A percentile compares a stretch with the other conserved stretches of the same genome.
Evolutionary conservation across 2,329 filamentous ascomycete genomes (phyloP).

Genomic region (Alternaria angustiovoidea): DNA sequence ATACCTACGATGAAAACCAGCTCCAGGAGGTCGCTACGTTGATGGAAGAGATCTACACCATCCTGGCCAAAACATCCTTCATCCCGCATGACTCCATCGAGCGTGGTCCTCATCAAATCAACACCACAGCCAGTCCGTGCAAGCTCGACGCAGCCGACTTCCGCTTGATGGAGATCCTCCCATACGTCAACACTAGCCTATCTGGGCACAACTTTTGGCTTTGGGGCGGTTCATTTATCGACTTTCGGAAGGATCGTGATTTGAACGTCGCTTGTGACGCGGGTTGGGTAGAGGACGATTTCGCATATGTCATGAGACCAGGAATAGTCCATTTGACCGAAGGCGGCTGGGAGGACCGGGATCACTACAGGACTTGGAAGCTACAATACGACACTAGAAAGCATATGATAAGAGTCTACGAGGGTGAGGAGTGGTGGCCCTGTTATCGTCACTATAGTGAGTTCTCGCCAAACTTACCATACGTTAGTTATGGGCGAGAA

Average conservation of each 20-base stretch:
- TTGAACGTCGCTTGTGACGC: not conserved
- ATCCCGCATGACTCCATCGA: constrained; percentile 17
- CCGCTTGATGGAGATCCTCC: constrained; percentile 25
- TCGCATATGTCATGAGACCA: constrained; percentile 12
- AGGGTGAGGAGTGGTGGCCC: constrained; percentile 12
- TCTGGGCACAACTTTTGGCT: constrained; percentile 18
- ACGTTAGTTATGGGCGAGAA: not conserved
- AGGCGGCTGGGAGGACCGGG: constrained; percentile 21
- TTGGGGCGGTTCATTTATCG: constrained; percentile 5
- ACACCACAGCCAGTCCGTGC: constrained; percentile 17
- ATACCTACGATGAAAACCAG: constrained; percentile 14
- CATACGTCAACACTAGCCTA: constrained; percentile 20
- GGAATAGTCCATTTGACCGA: constrained; percentile 17
- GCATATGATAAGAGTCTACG: constrained; percentile 19
- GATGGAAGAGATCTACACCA: constrained; percentile 23
- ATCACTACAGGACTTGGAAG: constrained; percentile 17
- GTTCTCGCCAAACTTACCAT: too few relatives aligned
- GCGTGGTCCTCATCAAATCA: constrained; percentile 24
- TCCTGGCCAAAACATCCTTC: constrained; percentile 21
- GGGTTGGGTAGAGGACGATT: not conserved
- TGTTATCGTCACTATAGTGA: not conserved
- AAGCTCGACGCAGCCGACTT: constrained; percentile 16
- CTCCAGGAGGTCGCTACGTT: constrained; percentile 18
- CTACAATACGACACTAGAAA: constrained; percentile 22
- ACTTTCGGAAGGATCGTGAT: not conserved